phyloP scores from a whole-genome alignment of 257 asterid species.

The Prunella vulgaris region DNA sequence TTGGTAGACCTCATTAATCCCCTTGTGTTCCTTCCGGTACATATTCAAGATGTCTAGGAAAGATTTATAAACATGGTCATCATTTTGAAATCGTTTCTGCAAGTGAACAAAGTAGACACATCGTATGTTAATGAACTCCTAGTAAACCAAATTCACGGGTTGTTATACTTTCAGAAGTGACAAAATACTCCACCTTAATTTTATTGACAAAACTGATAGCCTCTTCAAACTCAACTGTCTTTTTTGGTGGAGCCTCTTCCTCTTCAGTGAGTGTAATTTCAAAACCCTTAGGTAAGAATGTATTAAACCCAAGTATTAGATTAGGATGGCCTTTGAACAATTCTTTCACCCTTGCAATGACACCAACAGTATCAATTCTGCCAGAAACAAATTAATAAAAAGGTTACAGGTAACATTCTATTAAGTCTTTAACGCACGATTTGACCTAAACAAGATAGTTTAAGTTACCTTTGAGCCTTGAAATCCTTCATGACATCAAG shows the following conservation, averaged over 20 bases:
- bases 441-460: conserved; percentile 13
- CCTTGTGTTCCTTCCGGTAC: conserved; percentile 97
- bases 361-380: conserved; percentile 95
- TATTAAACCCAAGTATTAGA: conserved; percentile 91
- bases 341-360: conserved; percentile 88
- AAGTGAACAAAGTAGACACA: conserved; percentile 18
- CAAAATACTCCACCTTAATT: conserved; percentile 62
- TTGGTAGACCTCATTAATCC: conserved; percentile 84
- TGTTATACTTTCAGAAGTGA: background rate
- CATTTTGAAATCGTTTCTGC: conserved; percentile 91
- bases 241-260: conserved; percentile 85
- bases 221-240: conserved; percentile 91
- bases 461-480: conserved; percentile 86
- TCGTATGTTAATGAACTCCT: background rate
- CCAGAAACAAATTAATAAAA: conserved; percentile 21
- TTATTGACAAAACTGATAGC: conserved; percentile 95
- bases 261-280: conserved; percentile 87
- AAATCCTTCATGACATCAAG: conserved; percentile 98
- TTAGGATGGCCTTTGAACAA: conserved; percentile 89
- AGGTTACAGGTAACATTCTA: conserved; percentile 9
- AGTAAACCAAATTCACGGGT: conserved; percentile 4
- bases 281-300: conserved; percentile 96
- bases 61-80: conserved; percentile 90
- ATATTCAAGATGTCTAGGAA: conserved; percentile 94
- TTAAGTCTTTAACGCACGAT: conserved; percentile 8